Base-by-base conservation (phyloP, 176 grass and related monocot genomes). In the Cenchrus americanus region DNA sequence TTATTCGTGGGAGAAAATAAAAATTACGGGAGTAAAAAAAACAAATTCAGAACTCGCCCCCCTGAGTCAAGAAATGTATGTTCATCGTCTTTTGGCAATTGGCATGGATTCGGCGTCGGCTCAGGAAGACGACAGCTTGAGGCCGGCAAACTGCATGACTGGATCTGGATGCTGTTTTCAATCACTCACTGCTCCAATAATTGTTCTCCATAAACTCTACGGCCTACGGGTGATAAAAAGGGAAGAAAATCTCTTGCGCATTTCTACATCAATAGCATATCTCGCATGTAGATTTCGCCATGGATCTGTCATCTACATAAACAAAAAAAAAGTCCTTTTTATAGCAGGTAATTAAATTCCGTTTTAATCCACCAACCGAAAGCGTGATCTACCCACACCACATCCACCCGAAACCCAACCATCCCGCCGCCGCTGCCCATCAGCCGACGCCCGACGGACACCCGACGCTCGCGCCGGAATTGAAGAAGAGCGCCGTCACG, bases 331-430 rank as follows among this genome's bases (percentile, higher is more conserved):
- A 30, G 1, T 24, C 11, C 1, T 63, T 63, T 63, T 63, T 30
- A 30, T 15, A 14, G 61, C 24, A 37, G 6, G 61, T 63, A 63
- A 30, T 63, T 62, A 62, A 62, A 26, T 14, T 30, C 18, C 7
- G 42, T 47, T 42, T 46, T 48, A 24, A 71, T 17, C 44, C 44
- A 10, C 69, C 37, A 49, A 32, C 62, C 19, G 27, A 82, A 82
- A 46, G 68, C 53, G 69, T 83, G 80, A 83, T 73, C 80, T 17
- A 82, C 55, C 80, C 40, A 59, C 41, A 9, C 66, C 66, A 14
- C 43, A 12, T 11, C 5, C 1, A 57, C 2, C 54, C 23, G 0
- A n/a, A n/a, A 4, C 5, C 68, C 68, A 71, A 48, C 75, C 9
- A 48, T 10, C 41, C 44, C 59, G 42, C 60, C 23, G 75, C 75